phyloP scores from a whole-genome alignment of 2,329 filamentous ascomycete genomes.

The Penicillium hordei region DNA sequence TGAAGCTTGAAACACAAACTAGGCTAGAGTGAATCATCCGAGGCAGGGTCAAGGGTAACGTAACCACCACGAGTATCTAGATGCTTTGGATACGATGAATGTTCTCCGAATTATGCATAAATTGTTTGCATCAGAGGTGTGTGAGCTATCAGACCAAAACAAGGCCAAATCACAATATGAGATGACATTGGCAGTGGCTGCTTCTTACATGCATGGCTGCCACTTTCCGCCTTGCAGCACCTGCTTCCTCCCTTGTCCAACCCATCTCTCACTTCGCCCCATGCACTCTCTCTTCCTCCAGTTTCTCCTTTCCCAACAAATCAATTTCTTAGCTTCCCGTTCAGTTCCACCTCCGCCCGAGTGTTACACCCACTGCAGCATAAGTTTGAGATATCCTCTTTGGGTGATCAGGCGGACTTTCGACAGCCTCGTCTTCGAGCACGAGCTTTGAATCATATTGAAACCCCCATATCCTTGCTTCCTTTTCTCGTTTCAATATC shows the following conservation, averaged over 20 bases:
- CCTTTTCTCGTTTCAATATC: not conserved
- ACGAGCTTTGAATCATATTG: not conserved
- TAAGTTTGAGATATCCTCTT: constrained; percentile 11
- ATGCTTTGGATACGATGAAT: not conserved
- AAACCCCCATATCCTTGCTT: not conserved
- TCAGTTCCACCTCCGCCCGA: not conserved
- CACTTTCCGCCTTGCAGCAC: not conserved
- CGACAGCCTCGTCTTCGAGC: constrained; percentile 7
- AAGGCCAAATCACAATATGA: not conserved
- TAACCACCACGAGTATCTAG: constrained; percentile 7
- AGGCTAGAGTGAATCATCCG: not conserved
- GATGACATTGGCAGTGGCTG: not conserved
- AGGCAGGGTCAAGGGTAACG: constrained; percentile 6
- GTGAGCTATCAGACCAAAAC: not conserved
- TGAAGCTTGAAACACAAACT: not conserved
- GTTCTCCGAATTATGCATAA: not conserved
- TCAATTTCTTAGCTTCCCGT: not conserved
- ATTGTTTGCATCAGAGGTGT: not conserved
- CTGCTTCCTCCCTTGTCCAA: not conserved
- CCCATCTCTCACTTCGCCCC: not conserved
- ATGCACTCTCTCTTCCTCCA: not conserved
- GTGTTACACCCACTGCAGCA: constrained; percentile 14
- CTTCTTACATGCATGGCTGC: not conserved
- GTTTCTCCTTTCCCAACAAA: not conserved
- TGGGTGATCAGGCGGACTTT: constrained; percentile 16